These are phyloP conservation scores for Aspergillus funiculosus DNA, from an alignment of 495 filamentous ascomycete species.

Conservation along the genomic window DNA sequence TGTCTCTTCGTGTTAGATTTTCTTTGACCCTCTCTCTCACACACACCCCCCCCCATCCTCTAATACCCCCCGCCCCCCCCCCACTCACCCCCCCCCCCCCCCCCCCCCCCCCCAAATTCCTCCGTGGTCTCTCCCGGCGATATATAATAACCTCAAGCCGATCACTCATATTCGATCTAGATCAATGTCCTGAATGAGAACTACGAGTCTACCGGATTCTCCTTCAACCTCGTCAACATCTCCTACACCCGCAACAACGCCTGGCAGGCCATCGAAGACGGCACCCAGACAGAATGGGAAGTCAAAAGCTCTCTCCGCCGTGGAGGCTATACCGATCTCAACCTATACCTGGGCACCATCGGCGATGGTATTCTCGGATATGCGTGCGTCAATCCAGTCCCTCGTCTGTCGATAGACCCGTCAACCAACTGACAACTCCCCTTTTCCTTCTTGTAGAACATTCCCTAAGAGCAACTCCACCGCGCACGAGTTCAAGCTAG, in stretches of 20 bases:
- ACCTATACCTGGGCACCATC: slow-evolving; percentile 10
- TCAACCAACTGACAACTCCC: neutral
- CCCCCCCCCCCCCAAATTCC: too few species aligned
- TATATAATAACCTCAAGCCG: too few species aligned
- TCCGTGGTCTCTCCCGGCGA: too few species aligned
- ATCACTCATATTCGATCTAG: too few species aligned
- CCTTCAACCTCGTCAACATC: slow-evolving; percentile 8
- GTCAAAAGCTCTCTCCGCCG: slow-evolving; percentile 7
- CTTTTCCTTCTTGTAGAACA: neutral
- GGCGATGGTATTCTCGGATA: slow-evolving; percentile 8
- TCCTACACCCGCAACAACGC: slow-evolving; percentile 6
- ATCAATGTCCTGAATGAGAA: slow-evolving; percentile 4
- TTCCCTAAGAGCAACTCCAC: slow-evolving; percentile 6
- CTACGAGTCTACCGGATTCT: slow-evolving; percentile 7
- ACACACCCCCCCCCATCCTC: too few species aligned
- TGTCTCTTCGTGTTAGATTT: too few species aligned
- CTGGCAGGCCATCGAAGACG: slow-evolving; percentile 3
- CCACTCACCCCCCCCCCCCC: neutral
- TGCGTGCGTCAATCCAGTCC: slow-evolving; percentile 1
- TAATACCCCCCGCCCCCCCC: too few species aligned
- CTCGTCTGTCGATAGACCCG: neutral
- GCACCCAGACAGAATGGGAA: slow-evolving; percentile 2
- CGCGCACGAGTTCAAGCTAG: neutral
- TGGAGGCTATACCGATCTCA: slow-evolving; percentile 8
- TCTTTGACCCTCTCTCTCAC: too few species aligned